Base-by-base conservation (phyloP, 257 asterid species). In the Solanum piurae region DNA sequence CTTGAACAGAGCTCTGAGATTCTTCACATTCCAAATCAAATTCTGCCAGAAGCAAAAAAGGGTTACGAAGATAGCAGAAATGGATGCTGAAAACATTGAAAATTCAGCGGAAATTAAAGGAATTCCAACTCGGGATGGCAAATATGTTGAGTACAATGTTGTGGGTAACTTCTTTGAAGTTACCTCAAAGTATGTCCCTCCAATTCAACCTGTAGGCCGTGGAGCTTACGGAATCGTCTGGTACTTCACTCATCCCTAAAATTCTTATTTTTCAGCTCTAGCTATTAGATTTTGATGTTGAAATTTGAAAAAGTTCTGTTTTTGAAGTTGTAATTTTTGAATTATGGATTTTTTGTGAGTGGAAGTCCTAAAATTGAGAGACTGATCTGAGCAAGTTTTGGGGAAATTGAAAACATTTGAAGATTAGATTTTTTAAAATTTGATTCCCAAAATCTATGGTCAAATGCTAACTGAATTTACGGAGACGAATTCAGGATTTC, bases 191-290 rank as follows among this genome's bases (percentile, higher is more conserved):
- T 96, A 96, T 89, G 66, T 89, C 21, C 98, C 98, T 60, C 98
- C 98, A 8, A 92, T 95, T 80, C 90, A 92, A 18, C 98, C 97
- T 23, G 93, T 93, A 10, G 97, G 98, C 75, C 95, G 98, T 76
- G 98, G 98, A 58, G 97, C 99, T 86, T 96, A 96, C 79, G 98
- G 98, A 34, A 92, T 96, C 64, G 98, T 95, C n/a, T 96, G 99
- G 98, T 96, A 9, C n/a, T 71, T 38, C 12, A 14, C 4, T 66
- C 83, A 29, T 12, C 13, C 21, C 5, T 44, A 49, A 12, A 44
- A 1, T 36, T 8, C 20, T 5, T 71, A 8, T 8, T 37, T 29
- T 85, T 21, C 7, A 66, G 33, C 73, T 66, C 34, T 7, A 12
- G 68, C 60, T 5, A 11, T n/a, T 64, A n/a, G 72, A 64, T 64